phyloP scores from a whole-genome alignment of 306 rosid species.

The Canavalia ensiformis region DNA sequence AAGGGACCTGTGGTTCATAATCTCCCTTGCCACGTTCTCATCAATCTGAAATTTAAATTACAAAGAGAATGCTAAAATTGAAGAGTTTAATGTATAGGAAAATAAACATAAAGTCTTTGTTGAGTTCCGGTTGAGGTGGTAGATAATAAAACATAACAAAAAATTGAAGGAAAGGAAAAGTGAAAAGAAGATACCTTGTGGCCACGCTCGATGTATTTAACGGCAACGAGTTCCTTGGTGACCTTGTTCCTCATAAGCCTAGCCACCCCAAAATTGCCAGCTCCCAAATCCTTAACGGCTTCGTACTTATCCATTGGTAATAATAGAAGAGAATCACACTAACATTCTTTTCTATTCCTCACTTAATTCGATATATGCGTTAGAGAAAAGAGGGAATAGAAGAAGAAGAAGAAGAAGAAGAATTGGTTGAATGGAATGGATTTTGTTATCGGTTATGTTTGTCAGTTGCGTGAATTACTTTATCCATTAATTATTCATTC shows the following conservation, averaged over 20 bases:
- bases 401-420: too few species aligned
- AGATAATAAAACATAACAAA: too few species aligned
- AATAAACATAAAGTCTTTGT: too few species aligned
- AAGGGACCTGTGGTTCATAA: slow-evolving; percentile 83
- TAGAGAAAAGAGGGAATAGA: too few species aligned
- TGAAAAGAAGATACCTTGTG: slow-evolving; percentile 54
- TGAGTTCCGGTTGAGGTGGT: too few species aligned
- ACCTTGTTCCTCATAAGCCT: slow-evolving; percentile 77
- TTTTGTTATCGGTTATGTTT: too few species aligned
- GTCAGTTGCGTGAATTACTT: too few species aligned
- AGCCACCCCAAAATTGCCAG: slow-evolving; percentile 84
- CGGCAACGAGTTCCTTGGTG: slow-evolving; percentile 82
- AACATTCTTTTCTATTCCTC: too few species aligned
- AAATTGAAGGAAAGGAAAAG: background rate
- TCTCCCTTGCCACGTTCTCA: slow-evolving; percentile 84
- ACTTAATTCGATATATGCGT: too few species aligned
- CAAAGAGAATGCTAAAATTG: slow-evolving; percentile 32
- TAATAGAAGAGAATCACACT: too few species aligned
- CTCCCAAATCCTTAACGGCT: slow-evolving; percentile 74
- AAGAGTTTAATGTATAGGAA: background rate
- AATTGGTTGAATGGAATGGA: too few species aligned
- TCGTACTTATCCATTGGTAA: slow-evolving; percentile 70
- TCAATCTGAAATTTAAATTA: slow-evolving; percentile 62
- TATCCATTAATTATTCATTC: too few species aligned
- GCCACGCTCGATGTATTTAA: slow-evolving; percentile 86